A percentile compares a stretch with the other conserved stretches of the same genome.
Evolutionary conservation across 2,329 filamentous ascomycete species (phyloP).

Genomic region (Colletotrichum orchidophilum): DNA sequence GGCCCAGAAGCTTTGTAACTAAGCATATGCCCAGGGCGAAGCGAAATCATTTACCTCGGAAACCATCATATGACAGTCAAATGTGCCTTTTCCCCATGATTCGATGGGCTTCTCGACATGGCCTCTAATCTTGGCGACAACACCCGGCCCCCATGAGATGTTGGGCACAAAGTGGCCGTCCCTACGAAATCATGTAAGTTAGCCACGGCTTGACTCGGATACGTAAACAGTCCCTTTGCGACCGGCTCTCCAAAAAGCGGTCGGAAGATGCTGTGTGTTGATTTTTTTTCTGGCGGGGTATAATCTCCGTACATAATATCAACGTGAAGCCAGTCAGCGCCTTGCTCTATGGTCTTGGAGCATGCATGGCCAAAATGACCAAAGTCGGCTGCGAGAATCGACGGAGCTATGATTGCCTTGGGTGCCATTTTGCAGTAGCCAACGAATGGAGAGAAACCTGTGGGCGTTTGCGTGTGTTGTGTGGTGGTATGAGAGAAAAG

Average conservation of each 20-base stretch:
- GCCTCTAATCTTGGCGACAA: constrained; percentile 91
- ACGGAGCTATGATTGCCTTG: constrained; percentile 93
- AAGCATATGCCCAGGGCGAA: background rate
- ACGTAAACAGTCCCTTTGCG: background rate
- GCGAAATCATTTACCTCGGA: constrained; percentile 73
- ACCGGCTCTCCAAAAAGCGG: background rate
- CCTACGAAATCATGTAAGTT: constrained; percentile 58
- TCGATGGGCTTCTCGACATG: constrained; percentile 81
- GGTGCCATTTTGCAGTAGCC: constrained; percentile 74
- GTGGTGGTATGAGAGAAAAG: background rate
- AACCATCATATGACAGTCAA: constrained; percentile 99
- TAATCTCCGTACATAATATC: constrained; percentile 76
- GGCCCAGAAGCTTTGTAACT: too few relatives aligned
- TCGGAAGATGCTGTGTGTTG: constrained; percentile 20
- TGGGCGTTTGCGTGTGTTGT: background rate
- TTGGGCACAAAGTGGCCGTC: constrained; percentile 99
- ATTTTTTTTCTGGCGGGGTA: background rate
- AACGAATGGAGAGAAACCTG: background rate
- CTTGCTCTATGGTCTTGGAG: constrained; percentile 82
- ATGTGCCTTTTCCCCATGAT: constrained; percentile 84
- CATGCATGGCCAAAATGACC: constrained; percentile 88
- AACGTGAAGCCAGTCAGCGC: constrained; percentile 93
- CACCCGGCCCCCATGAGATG: constrained; percentile 94
- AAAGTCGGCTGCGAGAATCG: constrained; percentile 98
- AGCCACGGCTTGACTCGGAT: background rate